Evolutionary conservation across 306 rosid species (phyloP).

Genomic region (Sicyos baderoa): DNA sequence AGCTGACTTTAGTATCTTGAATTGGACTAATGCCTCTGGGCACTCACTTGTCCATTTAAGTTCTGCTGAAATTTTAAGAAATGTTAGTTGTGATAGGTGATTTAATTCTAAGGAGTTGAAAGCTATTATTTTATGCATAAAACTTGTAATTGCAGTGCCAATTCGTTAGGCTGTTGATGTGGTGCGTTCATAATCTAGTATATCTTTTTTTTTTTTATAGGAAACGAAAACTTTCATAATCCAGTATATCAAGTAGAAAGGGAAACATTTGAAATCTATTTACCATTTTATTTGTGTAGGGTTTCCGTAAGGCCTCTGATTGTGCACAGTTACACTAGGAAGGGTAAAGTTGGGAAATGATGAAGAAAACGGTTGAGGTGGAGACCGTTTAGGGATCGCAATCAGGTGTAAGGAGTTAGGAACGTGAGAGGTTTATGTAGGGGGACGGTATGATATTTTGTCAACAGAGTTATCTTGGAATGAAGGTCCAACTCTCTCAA

Average conservation of each 20-base stretch:
- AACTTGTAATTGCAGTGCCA: neutral
- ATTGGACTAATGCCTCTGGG: neutral
- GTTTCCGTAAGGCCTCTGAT: neutral
- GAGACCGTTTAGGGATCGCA: too few relatives aligned
- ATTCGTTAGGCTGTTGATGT: neutral
- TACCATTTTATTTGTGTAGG: neutral
- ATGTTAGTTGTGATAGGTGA: neutral
- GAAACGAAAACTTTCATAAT: too few relatives aligned
- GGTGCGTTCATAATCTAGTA: neutral
- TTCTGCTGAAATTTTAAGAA: neutral
- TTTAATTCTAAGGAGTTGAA: neutral
- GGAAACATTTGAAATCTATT: neutral
- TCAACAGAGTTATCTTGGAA: too few relatives aligned
- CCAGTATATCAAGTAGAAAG: neutral
- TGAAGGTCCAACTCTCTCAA: too few relatives aligned
- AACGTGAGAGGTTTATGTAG: too few relatives aligned
- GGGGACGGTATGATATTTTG: too few relatives aligned
- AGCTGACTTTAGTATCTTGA: constrained; percentile 5
- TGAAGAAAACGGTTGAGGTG: too few relatives aligned
- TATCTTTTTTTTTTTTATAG: too few relatives aligned
- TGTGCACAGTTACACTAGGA: too few relatives aligned
- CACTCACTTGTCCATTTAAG: constrained; percentile 9
- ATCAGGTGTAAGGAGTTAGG: too few relatives aligned
- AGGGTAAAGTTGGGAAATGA: too few relatives aligned
- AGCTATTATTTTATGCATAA: neutral